Conservation (phyloP, 257 asterid species). For the Hygrophila difformis region DNA sequence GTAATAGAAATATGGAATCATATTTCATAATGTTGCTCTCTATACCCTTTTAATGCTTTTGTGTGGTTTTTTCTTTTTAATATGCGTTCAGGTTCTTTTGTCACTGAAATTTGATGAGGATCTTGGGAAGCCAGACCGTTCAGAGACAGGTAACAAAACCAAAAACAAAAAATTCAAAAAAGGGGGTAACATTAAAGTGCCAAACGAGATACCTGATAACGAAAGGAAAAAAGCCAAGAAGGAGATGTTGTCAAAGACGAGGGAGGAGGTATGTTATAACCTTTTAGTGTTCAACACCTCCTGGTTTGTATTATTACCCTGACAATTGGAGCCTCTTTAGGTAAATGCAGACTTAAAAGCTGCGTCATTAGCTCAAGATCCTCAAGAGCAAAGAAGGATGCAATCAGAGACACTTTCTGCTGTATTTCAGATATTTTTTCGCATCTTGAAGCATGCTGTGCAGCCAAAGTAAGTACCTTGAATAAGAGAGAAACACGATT, state of each 20-base stretch:
- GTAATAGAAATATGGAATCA: too few species aligned
- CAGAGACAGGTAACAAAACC: constrained; percentile 37
- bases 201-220: constrained; percentile 43
- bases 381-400: constrained; percentile 65
- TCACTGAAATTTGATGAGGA: constrained; percentile 84
- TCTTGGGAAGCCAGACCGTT: constrained; percentile 51
- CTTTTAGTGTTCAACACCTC: constrained; percentile 1
- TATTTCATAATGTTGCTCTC: neutral
- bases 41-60: constrained; percentile 4
- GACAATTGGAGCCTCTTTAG: constrained; percentile 28
- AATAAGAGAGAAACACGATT: neutral
- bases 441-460: constrained; percentile 62
- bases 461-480: constrained; percentile 38
- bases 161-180: constrained; percentile 56
- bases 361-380: constrained; percentile 77
- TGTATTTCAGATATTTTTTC: constrained; percentile 68
- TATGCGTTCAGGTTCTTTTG: constrained; percentile 46
- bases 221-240: constrained; percentile 58
- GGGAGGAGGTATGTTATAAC: constrained; percentile 61
- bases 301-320: constrained; percentile 13
- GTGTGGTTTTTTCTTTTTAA: too few species aligned
- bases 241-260: constrained; percentile 61
- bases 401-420: constrained; percentile 78
- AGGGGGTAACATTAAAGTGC: constrained; percentile 51
- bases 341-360: constrained; percentile 78